Evolutionary conservation across 768 basidiomycete genomes (phyloP), one percentile per base, ranked within the genome.

Genomic region (Pisolithus albus): DNA sequence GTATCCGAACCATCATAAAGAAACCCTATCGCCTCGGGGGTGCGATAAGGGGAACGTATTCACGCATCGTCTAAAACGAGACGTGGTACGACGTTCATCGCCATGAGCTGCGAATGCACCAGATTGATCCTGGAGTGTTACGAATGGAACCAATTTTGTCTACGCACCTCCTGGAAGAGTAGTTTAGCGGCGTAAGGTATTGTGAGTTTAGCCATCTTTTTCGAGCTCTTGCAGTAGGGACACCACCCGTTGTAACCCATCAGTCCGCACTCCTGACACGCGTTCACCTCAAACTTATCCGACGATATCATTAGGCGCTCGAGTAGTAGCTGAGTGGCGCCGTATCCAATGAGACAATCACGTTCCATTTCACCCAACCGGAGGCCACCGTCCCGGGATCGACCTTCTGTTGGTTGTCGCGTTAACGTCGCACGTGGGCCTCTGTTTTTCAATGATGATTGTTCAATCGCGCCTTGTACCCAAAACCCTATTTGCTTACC

Each of bases 221-320:
- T 96, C 43, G 92, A 93, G 61, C 88, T 92, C 75, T 96, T 95
- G 82, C 95, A 98, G 61, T 91, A 92, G n/a, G 90, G 81, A 68
- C 94, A 97, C 92, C 93, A 97, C 52, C 91, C 90, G 62, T 88
- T 84, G 66, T 91, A 90, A 3, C 94, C 96, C 80, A 98, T 86
- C 58, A 97, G 71, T 7, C 96, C 96, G 66, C 96, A 99, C 52
- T 86, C 81, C 60, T 92, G 80, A 65, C 96, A 99, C 11, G 94
- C 94, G 60, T 95, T 90, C 48, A 96, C 91, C 67, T 96, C 91
- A 63, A 98, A 99, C 62, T 91, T 91, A 71, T 99, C 96, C 21
- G 93, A 96, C 6, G 95, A 98, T 54, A 98, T 94, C 96, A 99
- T 99, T 15, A 99, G 78, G 23, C 96, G 88, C 70, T 99, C 96